Conservation (phyloP, 768 basidiomycete species). For the Tulasnella sp. region DNA sequence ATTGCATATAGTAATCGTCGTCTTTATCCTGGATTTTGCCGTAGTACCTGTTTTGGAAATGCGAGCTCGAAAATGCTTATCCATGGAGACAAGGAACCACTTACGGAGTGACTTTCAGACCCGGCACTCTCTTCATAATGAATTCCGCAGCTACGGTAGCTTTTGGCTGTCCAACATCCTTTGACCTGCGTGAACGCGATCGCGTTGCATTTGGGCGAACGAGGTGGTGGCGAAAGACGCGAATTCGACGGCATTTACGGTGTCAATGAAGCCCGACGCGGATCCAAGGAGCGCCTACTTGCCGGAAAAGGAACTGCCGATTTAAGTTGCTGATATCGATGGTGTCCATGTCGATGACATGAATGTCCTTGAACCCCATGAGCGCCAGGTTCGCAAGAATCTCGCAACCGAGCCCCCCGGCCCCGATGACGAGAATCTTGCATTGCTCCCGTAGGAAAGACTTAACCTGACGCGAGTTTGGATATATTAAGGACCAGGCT, state of each 20-base stretch:
- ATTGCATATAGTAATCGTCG: slow-evolving; percentile 90
- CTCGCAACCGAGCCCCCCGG: slow-evolving; percentile 93
- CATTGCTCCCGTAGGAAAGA: slow-evolving; percentile 67
- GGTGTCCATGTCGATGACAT: slow-evolving; percentile 99
- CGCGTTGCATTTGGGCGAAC: too few relatives aligned
- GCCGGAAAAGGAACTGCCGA: slow-evolving; percentile 96
- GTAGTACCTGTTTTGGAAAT: slow-evolving; percentile 49
- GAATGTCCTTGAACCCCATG: slow-evolving; percentile 94
- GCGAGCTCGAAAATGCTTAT: background rate
- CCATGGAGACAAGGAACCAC: slow-evolving; percentile 25
- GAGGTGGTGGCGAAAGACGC: too few relatives aligned
- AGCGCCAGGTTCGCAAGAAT: slow-evolving; percentile 93
- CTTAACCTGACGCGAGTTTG: slow-evolving; percentile 52
- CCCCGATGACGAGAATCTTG: slow-evolving; percentile 96
- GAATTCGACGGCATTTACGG: background rate
- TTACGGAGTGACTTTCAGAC: slow-evolving; percentile 93
- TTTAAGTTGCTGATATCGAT: slow-evolving; percentile 99
- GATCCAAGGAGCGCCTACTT: slow-evolving; percentile 17
- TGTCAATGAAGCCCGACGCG: background rate
- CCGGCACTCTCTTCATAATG: slow-evolving; percentile 91
- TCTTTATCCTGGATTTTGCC: slow-evolving; percentile 98
- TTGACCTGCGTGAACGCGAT: slow-evolving; percentile 38
- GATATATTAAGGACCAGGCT: slow-evolving; percentile 6
- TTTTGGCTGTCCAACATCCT: slow-evolving; percentile 90
- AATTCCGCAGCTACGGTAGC: slow-evolving; percentile 91